Conservation (phyloP, 495 filamentous ascomycete species). For the Aspergillus panamensis region DNA sequence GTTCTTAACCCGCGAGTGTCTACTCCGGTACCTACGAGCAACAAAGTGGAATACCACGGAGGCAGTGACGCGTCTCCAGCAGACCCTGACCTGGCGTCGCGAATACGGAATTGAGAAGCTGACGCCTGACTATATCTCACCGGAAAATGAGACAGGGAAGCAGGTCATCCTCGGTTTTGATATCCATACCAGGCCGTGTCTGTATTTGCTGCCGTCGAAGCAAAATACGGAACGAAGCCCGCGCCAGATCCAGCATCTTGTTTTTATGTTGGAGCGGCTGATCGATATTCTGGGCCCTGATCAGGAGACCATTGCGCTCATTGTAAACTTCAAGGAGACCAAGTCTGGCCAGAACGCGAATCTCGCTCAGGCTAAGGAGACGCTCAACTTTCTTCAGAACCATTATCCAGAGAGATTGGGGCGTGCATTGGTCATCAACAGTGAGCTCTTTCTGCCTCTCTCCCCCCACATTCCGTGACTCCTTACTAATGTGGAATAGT, state of each 20-base stretch:
- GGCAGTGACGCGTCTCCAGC: slow-evolving; percentile 71
- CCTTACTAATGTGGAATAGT: slow-evolving; percentile 43
- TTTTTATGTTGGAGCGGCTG: slow-evolving; percentile 89
- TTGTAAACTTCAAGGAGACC: slow-evolving; percentile 85
- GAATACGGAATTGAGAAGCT: slow-evolving; percentile 76
- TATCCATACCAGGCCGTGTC: slow-evolving; percentile 74
- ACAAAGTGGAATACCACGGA: slow-evolving; percentile 82
- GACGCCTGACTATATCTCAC: slow-evolving; percentile 77
- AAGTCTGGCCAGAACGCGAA: slow-evolving; percentile 72
- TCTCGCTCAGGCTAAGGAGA: slow-evolving; percentile 71
- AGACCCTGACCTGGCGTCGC: slow-evolving; percentile 80
- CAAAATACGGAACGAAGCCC: slow-evolving; percentile 89
- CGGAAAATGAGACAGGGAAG: slow-evolving; percentile 95
- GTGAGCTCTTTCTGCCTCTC: slow-evolving; percentile 44
- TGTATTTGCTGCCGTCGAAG: slow-evolving; percentile 80
- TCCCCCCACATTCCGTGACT: neutral
- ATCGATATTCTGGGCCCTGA: slow-evolving; percentile 83
- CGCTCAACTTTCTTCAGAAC: slow-evolving; percentile 82
- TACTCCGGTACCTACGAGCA: slow-evolving; percentile 88
- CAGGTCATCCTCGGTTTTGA: slow-evolving; percentile 87
- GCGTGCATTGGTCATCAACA: slow-evolving; percentile 78
- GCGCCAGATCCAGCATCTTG: slow-evolving; percentile 90
- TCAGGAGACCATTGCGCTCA: slow-evolving; percentile 77
- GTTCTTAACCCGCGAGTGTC: slow-evolving; percentile 88
- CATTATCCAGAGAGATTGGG: slow-evolving; percentile 96